Evolutionary conservation across 1,284 basidiomycete genomes (phyloP).

Genomic region (Ustanciosporium gigantosporum): DNA sequence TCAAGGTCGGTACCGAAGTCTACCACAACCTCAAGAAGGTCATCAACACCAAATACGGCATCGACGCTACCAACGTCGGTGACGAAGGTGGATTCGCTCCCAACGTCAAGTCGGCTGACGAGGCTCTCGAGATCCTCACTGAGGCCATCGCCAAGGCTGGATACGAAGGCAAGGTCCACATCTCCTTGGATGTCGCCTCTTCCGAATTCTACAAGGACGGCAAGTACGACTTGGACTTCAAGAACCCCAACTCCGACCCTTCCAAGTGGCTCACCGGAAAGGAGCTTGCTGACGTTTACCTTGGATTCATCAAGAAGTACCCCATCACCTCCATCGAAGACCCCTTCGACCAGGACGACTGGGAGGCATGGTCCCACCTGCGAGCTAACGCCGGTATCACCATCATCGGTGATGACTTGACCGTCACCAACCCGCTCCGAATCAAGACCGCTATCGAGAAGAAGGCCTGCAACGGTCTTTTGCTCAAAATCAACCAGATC

Average conservation of each 20-base stretch:
- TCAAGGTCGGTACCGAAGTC: constrained; percentile 97
- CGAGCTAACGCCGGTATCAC: constrained; percentile 66
- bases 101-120: constrained; percentile 94
- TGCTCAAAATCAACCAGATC: constrained; percentile 94
- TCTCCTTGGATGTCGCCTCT: constrained; percentile 97
- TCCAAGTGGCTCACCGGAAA: constrained; percentile 89
- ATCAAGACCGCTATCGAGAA: constrained; percentile 99
- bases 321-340: constrained; percentile 83
- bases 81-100: constrained; percentile 99
- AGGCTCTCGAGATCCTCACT: constrained; percentile 91
- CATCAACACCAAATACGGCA: constrained; percentile 98
- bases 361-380: constrained; percentile 95
- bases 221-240: constrained; percentile 99
- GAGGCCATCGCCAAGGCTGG: constrained; percentile 98
- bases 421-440: constrained; percentile 95
- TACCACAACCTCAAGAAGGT: constrained; percentile 99
- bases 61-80: constrained; percentile 97
- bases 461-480: constrained; percentile 98
- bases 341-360: constrained; percentile 99
- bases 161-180: constrained; percentile 97
- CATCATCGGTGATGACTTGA: constrained; percentile 97
- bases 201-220: constrained; percentile 99
- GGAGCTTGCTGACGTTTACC: constrained; percentile 92
- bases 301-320: constrained; percentile 64
- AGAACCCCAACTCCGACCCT: constrained; percentile 98